A percentile compares a stretch with the other conserved stretches of the same genome.
Conservation (phyloP, 106 monocot genomes). For the Allium sativum region DNA sequence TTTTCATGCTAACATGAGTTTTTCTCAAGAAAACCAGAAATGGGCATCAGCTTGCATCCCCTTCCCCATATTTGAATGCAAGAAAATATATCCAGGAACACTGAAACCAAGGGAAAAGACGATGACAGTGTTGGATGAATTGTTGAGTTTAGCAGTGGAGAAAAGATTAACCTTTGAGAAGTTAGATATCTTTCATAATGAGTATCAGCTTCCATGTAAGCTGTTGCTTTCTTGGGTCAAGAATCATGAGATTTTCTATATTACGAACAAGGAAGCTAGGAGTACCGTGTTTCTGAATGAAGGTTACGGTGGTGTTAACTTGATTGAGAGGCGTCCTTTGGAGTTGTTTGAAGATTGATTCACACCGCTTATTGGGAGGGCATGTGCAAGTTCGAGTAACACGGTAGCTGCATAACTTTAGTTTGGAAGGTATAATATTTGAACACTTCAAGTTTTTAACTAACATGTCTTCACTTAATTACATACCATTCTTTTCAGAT, state of each 20-base stretch:
- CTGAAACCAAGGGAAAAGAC: slow-evolving; percentile 76
- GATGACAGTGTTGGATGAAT: slow-evolving; percentile 73
- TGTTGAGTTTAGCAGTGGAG: slow-evolving; percentile 74
- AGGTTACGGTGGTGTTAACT: slow-evolving; percentile 51
- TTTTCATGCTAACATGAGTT: slow-evolving; percentile 67
- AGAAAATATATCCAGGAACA: slow-evolving; percentile 53
- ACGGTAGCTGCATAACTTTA: slow-evolving; percentile 12
- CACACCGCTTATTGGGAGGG: slow-evolving; percentile 54
- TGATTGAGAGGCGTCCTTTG: slow-evolving; percentile 71
- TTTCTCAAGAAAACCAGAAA: slow-evolving; percentile 48
- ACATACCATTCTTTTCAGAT: too few relatives aligned
- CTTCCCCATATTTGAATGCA: slow-evolving; percentile 80
- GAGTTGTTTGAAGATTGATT: slow-evolving; percentile 66
- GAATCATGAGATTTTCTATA: slow-evolving; percentile 94
- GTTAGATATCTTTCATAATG: slow-evolving; percentile 72
- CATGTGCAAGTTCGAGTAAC: slow-evolving; percentile 17
- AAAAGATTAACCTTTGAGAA: slow-evolving; percentile 70
- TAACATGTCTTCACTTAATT: too few relatives aligned
- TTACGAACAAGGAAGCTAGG: slow-evolving; percentile 81
- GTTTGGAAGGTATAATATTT: too few relatives aligned
- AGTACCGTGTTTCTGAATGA: slow-evolving; percentile 94
- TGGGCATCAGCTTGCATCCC: slow-evolving; percentile 88
- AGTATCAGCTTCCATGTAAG: slow-evolving; percentile 71
- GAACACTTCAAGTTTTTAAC: too few relatives aligned
- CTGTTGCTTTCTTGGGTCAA: slow-evolving; percentile 88